A percentile compares a stretch with the other conserved stretches of the same genome.
These are phyloP conservation scores for Daldinia eschscholtzii DNA, from an alignment of 2,329 filamentous ascomycete species.

Conservation along the genomic window DNA sequence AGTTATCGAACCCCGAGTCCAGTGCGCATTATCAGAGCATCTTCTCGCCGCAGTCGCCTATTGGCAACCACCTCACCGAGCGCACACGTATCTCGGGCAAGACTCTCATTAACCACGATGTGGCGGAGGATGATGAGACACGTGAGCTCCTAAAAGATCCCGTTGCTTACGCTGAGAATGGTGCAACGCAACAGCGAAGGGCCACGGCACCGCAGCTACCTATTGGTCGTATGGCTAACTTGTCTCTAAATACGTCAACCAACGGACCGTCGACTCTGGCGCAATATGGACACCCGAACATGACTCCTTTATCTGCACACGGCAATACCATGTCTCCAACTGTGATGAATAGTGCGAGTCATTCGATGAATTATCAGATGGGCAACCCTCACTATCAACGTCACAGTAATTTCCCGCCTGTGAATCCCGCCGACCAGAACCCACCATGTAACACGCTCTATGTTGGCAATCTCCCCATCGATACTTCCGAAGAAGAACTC, in stretches of 20 bases:
- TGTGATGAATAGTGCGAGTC: slow-evolving; percentile 59
- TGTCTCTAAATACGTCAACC: slow-evolving; percentile 78
- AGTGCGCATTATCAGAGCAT: slow-evolving; percentile 70
- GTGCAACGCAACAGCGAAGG: slow-evolving; percentile 69
- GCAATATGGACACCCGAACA: slow-evolving; percentile 56
- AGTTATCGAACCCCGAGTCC: slow-evolving; percentile 70
- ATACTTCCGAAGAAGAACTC: slow-evolving; percentile 94
- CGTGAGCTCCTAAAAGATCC: slow-evolving; percentile 78
- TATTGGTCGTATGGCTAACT: slow-evolving; percentile 73
- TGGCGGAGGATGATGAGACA: slow-evolving; percentile 78
- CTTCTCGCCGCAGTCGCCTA: slow-evolving; percentile 80
- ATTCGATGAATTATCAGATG: slow-evolving; percentile 66
- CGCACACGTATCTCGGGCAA: slow-evolving; percentile 73
- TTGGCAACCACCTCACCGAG: slow-evolving; percentile 76
- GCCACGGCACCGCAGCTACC: slow-evolving; percentile 80
- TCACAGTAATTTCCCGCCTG: slow-evolving; percentile 79
- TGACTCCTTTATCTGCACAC: slow-evolving; percentile 57
- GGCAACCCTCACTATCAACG: slow-evolving; percentile 69
- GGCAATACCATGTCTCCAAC: slow-evolving; percentile 68
- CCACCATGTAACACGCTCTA: slow-evolving; percentile 98
- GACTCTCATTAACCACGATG: slow-evolving; percentile 77
- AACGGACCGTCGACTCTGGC: slow-evolving; percentile 68
- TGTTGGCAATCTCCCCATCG: slow-evolving; percentile 93
- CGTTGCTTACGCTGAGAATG: slow-evolving; percentile 79
- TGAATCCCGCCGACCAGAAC: slow-evolving; percentile 95